A percentile compares a stretch with the other conserved stretches of the same genome.
These are phyloP conservation scores for Oldenlandia corymbosa DNA, from an alignment of 257 asterid species.

Conservation along the genomic window DNA sequence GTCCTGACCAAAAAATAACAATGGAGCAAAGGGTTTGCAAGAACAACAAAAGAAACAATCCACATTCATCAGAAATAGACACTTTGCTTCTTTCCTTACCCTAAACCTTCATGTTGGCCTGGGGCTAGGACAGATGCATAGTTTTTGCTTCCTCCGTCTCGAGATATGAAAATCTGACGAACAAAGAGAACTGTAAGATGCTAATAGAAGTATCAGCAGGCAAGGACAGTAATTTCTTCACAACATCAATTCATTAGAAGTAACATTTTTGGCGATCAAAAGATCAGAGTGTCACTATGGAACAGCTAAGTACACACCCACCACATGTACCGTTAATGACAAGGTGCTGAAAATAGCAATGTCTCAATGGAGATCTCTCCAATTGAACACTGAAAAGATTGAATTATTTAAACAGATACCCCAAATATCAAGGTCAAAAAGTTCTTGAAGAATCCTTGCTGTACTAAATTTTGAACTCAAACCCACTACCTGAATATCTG, in stretches of 20 bases:
- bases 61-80: neutral
- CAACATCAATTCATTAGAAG: too few relatives aligned
- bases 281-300: too few relatives aligned
- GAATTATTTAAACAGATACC: neutral
- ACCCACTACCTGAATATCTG: neutral
- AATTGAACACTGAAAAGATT: neutral
- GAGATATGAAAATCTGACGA: constrained; percentile 82
- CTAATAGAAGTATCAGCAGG: neutral
- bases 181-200: neutral
- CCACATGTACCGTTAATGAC: too few relatives aligned
- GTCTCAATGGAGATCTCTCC: too few relatives aligned
- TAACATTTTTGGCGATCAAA: too few relatives aligned
- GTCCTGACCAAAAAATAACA: neutral
- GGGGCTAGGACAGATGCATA: constrained; percentile 89
- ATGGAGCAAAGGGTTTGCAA: neutral
- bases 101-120: constrained; percentile 80
- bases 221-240: neutral
- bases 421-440: neutral
- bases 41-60: neutral
- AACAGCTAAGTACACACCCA: too few relatives aligned
- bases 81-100: constrained; percentile 47
- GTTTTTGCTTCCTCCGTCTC: constrained; percentile 92
- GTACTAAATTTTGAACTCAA: neutral
- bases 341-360: neutral
- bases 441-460: neutral